phyloP scores from a whole-genome alignment of 352 stramenopile genomes.

The Phytophthora europaea region DNA sequence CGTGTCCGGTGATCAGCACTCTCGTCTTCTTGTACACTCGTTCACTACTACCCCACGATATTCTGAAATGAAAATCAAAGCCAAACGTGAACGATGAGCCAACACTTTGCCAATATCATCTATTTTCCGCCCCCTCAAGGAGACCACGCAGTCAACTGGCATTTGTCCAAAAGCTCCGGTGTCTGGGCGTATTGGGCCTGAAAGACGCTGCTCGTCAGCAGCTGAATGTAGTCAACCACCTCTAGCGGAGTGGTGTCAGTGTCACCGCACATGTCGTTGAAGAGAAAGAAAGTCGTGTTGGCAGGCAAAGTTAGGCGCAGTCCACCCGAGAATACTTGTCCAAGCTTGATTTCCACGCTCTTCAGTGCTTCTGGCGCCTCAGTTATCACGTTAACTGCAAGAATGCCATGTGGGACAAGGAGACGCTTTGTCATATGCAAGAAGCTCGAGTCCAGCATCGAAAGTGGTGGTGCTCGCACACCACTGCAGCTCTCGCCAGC shows the following conservation, averaged over 20 bases:
- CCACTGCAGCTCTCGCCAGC: constrained; percentile 45
- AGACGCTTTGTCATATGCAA: constrained; percentile 36
- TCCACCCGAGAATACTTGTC: constrained; percentile 39
- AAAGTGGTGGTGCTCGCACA: constrained; percentile 49
- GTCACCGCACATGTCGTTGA: constrained; percentile 33
- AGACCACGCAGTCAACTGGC: constrained; percentile 23
- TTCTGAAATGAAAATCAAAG: constrained; percentile 16
- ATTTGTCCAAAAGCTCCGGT: constrained; percentile 27
- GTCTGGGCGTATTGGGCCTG: constrained; percentile 41
- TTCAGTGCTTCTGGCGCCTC: constrained; percentile 42
- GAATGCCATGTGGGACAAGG: constrained; percentile 43
- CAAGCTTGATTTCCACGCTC: constrained; percentile 37
- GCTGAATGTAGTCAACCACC: constrained; percentile 17
- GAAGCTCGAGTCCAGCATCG: constrained; percentile 57
- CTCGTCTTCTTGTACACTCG: constrained; percentile 33
- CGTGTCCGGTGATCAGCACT: constrained; percentile 36
- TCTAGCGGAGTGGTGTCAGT: background rate
- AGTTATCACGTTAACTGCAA: constrained; percentile 74
- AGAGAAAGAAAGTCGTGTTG: constrained; percentile 57
- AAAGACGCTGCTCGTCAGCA: constrained; percentile 29
- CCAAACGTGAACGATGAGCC: constrained; percentile 15
- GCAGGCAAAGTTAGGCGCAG: constrained; percentile 41
- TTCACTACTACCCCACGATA: constrained; percentile 22
- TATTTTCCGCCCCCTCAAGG: background rate
- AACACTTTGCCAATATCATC: background rate